Conservation (phyloP, 345 rosid species). For the Brassica napus region Da-Ae NC_063436.1:27181501-27182000, state of each 20-base stretch:
- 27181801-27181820: conserved; percentile 38
- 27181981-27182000: conserved; percentile 74
- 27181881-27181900: conserved; percentile 95
- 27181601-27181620: too few relatives aligned
- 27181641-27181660: too few relatives aligned
- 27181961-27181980: conserved; percentile 98
- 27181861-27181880: conserved; percentile 87
- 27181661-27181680: too few relatives aligned
- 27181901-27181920: conserved; percentile 88
- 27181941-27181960: conserved; percentile 99
- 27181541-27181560: background rate
- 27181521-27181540: background rate
- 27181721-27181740: conserved; percentile 6
- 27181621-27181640: too few relatives aligned
- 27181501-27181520: background rate
- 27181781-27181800: conserved; percentile 31
- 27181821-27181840: conserved; percentile 69
- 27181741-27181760: conserved; percentile 13
- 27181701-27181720: too few relatives aligned
- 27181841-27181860: conserved; percentile 84
- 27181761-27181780: conserved; percentile 33
- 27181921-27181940: conserved; percentile 90
- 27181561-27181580: too few relatives aligned
- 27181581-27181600: too few relatives aligned
- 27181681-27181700: too few relatives aligned